Conservation (phyloP, 2,329 filamentous ascomycete species). For the Phyllosticta citriasiana region DNA sequence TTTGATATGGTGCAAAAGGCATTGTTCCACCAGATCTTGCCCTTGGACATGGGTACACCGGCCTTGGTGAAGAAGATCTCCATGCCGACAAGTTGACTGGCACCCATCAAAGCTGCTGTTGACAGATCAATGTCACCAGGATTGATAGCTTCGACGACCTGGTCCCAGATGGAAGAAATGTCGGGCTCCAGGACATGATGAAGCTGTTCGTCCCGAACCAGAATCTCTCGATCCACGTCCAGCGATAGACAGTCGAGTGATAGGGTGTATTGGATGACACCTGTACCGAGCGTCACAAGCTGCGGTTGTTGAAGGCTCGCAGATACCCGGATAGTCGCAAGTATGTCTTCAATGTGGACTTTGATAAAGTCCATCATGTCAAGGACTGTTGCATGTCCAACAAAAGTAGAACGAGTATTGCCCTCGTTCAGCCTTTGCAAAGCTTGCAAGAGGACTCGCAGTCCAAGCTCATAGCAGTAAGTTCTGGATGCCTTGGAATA, state of each 20-base stretch:
- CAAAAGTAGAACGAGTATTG: conserved; percentile 24
- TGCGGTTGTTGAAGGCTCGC: conserved; percentile 18
- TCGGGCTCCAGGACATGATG: conserved; percentile 59
- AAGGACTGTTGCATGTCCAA: conserved; percentile 35
- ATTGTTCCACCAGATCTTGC: conserved; percentile 65
- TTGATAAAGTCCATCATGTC: conserved; percentile 56
- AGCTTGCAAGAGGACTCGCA: conserved; percentile 26
- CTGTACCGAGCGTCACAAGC: conserved; percentile 42
- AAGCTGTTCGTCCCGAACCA: conserved; percentile 51
- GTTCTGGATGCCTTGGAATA: conserved; percentile 50
- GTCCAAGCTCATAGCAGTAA: conserved; percentile 53
- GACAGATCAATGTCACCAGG: conserved; percentile 62
- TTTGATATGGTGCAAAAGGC: conserved; percentile 54
- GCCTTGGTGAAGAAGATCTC: conserved; percentile 53
- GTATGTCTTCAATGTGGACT: conserved; percentile 40
- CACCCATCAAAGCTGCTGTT: conserved; percentile 60
- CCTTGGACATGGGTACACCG: conserved; percentile 34
- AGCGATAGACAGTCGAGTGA: conserved; percentile 63
- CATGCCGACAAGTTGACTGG: conserved; percentile 60
- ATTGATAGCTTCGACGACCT: conserved; percentile 58
- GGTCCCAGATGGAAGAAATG: conserved; percentile 69
- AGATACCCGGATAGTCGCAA: conserved; percentile 23
- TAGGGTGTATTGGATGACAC: conserved; percentile 57
- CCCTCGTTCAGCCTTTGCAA: conserved; percentile 25
- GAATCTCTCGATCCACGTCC: conserved; percentile 55